Percentiles rank a stretch among this genome's conserved stretches.
These are phyloP conservation scores for Cryptococcus sp. DNA, from an alignment of 1,284 basidiomycete genomes.

Conservation along the genomic window DNA sequence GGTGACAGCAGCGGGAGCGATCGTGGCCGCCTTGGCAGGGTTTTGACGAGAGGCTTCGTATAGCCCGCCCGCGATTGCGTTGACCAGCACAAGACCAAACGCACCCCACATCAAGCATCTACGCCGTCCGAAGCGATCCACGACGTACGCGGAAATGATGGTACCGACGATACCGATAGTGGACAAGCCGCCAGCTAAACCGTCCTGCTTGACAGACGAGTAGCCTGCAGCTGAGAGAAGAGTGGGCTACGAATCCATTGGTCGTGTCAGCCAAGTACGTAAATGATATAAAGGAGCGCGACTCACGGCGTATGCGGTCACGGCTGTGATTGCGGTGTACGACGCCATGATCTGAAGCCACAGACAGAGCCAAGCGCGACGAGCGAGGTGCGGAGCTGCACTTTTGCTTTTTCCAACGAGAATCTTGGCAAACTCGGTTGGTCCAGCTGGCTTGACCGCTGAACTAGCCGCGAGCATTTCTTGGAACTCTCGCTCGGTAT, in stretches of 20 bases:
- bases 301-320: slow-evolving; percentile 25
- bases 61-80: slow-evolving; percentile 35
- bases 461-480: slow-evolving; percentile 25
- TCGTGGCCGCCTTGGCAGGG: slow-evolving; percentile 14
- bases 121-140: slow-evolving; percentile 48
- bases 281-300: background rate
- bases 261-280: background rate
- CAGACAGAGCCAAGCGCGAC: slow-evolving; percentile 32
- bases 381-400: slow-evolving; percentile 22
- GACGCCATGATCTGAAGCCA: slow-evolving; percentile 35
- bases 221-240: slow-evolving; percentile 35
- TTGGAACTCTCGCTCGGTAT: slow-evolving; percentile 21
- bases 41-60: slow-evolving; percentile 26
- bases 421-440: slow-evolving; percentile 27
- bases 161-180: slow-evolving; percentile 36
- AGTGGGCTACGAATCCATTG: slow-evolving; percentile 6
- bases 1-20: slow-evolving; percentile 39
- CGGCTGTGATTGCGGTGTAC: slow-evolving; percentile 28
- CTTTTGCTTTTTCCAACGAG: slow-evolving; percentile 20
- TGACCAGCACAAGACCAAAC: slow-evolving; percentile 41
- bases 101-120: slow-evolving; percentile 48
- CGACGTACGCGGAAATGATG: slow-evolving; percentile 33
- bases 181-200: slow-evolving; percentile 32
- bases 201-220: slow-evolving; percentile 25
- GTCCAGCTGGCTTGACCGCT: slow-evolving; percentile 16